These are phyloP conservation scores for Clarkia xantiana DNA, from an alignment of 345 rosid species.

Conservation along the genomic window DNA sequence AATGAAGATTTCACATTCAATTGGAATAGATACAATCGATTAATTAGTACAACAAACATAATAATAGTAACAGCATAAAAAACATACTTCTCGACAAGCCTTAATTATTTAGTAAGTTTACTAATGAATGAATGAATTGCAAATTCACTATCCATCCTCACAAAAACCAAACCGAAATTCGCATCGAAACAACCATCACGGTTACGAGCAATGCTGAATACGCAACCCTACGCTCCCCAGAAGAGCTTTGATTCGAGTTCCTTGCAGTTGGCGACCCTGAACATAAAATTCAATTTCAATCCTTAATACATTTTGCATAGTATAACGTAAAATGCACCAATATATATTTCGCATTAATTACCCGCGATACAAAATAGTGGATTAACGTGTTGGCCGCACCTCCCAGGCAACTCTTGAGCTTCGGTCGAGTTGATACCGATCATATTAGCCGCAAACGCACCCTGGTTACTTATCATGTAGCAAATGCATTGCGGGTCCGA, in stretches of 20 bases:
- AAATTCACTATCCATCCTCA: background rate
- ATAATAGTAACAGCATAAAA: too few species aligned
- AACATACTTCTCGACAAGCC: too few species aligned
- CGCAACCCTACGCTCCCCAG: background rate
- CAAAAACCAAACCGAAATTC: background rate
- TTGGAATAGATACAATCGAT: too few species aligned
- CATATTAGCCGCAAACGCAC: constrained; percentile 33
- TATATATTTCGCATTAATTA: background rate
- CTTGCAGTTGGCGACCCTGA: constrained; percentile 14
- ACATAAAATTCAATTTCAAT: background rate
- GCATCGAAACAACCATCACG: constrained; percentile 1
- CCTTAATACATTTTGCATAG: background rate
- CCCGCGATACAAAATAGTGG: constrained; percentile 43
- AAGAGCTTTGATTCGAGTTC: constrained; percentile 6
- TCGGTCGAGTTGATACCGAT: constrained; percentile 44
- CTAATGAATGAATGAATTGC: too few species aligned
- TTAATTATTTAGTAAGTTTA: too few species aligned
- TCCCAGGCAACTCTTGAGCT: constrained; percentile 58
- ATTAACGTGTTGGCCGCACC: constrained; percentile 56
- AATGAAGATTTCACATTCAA: too few species aligned
- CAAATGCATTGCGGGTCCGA: constrained; percentile 48
- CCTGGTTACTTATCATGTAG: constrained; percentile 41
- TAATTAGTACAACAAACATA: too few species aligned
- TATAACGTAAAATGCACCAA: background rate
- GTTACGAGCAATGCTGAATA: background rate